Conservation (phyloP, 805 yeast species). For the Nakazawaea holstii region DNA sequence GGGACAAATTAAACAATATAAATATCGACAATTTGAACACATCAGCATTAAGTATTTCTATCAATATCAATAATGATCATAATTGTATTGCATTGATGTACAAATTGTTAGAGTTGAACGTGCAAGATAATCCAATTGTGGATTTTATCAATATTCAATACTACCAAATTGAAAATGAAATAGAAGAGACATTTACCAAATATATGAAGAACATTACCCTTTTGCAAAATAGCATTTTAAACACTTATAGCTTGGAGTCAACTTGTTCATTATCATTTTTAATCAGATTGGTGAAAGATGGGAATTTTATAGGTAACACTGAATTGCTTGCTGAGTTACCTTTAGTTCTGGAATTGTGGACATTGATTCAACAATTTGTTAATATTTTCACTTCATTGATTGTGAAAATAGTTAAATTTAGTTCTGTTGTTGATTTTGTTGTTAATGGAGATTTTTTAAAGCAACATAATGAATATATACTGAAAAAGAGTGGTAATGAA, state of each 20-base stretch:
- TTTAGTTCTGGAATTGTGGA: constrained; percentile 55
- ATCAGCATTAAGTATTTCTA: neutral
- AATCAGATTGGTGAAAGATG: constrained; percentile 7
- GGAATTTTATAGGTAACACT: constrained; percentile 5
- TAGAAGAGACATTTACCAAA: constrained; percentile 36
- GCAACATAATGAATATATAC: constrained; percentile 11
- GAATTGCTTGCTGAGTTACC: constrained; percentile 37
- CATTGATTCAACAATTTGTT: constrained; percentile 34
- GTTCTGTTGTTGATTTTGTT: constrained; percentile 52
- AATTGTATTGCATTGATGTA: constrained; percentile 39
- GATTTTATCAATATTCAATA: constrained; percentile 56
- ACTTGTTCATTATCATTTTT: constrained; percentile 4
- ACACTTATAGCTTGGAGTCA: constrained; percentile 9
- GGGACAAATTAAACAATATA: constrained; percentile 39
- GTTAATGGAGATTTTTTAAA: constrained; percentile 41
- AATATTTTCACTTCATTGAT: constrained; percentile 31
- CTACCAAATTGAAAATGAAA: constrained; percentile 29
- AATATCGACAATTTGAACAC: constrained; percentile 23
- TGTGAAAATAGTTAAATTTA: constrained; percentile 41
- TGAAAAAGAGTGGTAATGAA: constrained; percentile 21
- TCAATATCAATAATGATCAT: constrained; percentile 11
- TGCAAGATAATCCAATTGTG: constrained; percentile 56
- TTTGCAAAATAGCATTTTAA: constrained; percentile 28
- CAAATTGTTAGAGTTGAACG: constrained; percentile 59
- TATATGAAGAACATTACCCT: constrained; percentile 33